Conservation (phyloP, 441 rosid species). For the Dalechampia spathulata region DNA sequence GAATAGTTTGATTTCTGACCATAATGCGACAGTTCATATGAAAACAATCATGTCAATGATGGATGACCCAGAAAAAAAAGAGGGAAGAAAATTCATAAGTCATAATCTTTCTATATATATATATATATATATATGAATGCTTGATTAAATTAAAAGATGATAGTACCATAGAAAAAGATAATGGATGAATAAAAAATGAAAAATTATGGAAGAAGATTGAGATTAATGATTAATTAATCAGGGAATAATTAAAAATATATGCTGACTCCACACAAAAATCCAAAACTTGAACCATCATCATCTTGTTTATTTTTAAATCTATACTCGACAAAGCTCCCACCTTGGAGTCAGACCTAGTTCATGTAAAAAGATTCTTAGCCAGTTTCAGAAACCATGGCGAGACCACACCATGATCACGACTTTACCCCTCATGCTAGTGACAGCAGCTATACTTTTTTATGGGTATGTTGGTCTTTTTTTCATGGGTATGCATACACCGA, state of each 20-base stretch:
- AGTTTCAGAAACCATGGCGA: background rate
- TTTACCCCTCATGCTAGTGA: background rate
- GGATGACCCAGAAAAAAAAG: background rate
- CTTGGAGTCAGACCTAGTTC: conserved; percentile 27
- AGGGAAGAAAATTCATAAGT: too few relatives aligned
- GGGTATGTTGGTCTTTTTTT: conserved; percentile 7
- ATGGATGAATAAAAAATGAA: background rate
- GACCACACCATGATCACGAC: background rate
- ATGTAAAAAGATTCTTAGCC: conserved; percentile 13
- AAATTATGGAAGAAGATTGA: conserved; percentile 13
- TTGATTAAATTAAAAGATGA: background rate
- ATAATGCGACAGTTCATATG: background rate
- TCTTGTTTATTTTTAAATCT: conserved; percentile 8
- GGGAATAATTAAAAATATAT: conserved; percentile 7
- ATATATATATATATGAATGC: too few relatives aligned
- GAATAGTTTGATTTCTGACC: conserved; percentile 3
- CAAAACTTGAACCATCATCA: conserved; percentile 23
- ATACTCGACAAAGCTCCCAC: conserved; percentile 11
- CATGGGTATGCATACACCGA: background rate
- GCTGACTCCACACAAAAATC: conserved; percentile 19
- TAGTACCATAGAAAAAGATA: background rate
- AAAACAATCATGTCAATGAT: background rate
- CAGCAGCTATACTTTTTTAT: background rate
- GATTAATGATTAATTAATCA: conserved; percentile 19
- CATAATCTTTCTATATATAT: too few relatives aligned